Base-by-base conservation (phyloP, 495 filamentous ascomycete species). In the Penicillium angulare region DNA sequence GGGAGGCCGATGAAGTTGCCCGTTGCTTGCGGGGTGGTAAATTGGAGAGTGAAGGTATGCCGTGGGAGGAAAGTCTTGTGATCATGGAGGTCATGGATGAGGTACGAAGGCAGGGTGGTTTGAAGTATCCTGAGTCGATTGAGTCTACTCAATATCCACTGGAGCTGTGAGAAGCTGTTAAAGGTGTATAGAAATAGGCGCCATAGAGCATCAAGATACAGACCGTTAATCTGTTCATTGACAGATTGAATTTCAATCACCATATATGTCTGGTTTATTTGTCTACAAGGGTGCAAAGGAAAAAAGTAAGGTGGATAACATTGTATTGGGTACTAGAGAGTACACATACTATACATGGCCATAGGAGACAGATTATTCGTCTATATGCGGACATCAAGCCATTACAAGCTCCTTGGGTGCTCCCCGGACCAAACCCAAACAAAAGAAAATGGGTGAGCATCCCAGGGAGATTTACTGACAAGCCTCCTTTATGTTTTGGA, bases 61-160 rank as follows among this genome's bases (percentile, higher is more conserved):
- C 83, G 8, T 86, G 80, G 82, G 82, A 86, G 56, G 92, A 97
- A 77, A 95, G 89, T 64, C 78, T 96, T 47, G 81, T 87, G 21
- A 91, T 96, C 47, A 96, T 96, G 92, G 85, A 92, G 65, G 81
- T 86, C 10, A 96, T 97, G 92, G 92, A 97, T 76, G 82, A 87
- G 74, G 86, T 91, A 16, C 77, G 92, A 61, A 78, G 71, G 66
- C 86, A 92, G 77, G 83, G 85, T 41, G 88, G 81, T 3, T 71
- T 97, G 63, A 77, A 65, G 55, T 96, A 95, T 76, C 88, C 90
- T 22, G 84, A 88, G 49, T 73, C 80, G 58, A 95, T 97, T 66
- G 86, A 93, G 68, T 91, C 79, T 48, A 79, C 79, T 41, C 80
- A 89, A 35, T 92, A 84, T 69, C 78, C 78, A 34, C 53, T 74